Conservation (phyloP, 305 asterid species). For the Plantago lanceolata region DNA sequence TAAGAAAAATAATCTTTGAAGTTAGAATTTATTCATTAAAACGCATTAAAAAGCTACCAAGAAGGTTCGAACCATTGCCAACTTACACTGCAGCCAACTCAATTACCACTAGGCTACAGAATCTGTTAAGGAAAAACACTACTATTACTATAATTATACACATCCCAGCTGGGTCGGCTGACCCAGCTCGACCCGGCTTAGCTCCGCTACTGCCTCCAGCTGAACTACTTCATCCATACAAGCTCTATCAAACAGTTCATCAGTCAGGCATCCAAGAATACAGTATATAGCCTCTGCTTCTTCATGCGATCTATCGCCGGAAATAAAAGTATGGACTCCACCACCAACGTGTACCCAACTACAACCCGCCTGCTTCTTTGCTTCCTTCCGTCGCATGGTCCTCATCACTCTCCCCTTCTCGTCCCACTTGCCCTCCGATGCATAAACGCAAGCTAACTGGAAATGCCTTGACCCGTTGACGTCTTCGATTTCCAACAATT, state of each 20-base stretch:
- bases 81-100: no score
- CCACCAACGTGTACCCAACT: constrained; percentile 66
- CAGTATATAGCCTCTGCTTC: constrained; percentile 49
- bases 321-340: constrained; percentile 51
- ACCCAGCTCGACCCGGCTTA: no score
- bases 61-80: no score
- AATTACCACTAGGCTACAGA: no score
- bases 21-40: no score
- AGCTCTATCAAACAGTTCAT: constrained; percentile 32
- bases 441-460: constrained; percentile 77
- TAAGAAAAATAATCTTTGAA: no score
- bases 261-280: constrained; percentile 42
- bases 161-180: no score
- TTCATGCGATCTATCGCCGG: constrained; percentile 55
- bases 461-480: constrained; percentile 57
- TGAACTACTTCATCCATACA: constrained; percentile 22
- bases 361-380: constrained; percentile 67
- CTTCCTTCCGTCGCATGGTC: constrained; percentile 68
- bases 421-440: constrained; percentile 68
- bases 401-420: constrained; percentile 84
- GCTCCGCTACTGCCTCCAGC: no score
- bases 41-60: no score
- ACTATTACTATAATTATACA: no score
- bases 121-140: no score
- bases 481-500: constrained; percentile 52